phyloP scores from a whole-genome alignment of 768 basidiomycete genomes.

The Rhodosporidiobolus sp. region DNA sequence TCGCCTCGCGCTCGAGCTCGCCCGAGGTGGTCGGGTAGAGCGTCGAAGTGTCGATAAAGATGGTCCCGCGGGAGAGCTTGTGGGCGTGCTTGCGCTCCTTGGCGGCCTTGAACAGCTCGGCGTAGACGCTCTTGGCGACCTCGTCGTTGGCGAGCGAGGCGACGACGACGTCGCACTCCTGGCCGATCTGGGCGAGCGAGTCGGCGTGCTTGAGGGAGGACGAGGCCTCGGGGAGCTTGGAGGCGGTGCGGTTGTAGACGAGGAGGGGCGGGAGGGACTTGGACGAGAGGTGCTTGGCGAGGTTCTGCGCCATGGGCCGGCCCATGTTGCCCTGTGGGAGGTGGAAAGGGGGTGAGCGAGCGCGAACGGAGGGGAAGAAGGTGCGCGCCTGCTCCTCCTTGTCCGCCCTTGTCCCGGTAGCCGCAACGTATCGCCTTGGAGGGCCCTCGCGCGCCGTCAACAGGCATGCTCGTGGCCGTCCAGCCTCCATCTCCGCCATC shows the following conservation, averaged over 20 bases:
- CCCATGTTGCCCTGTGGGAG: slow-evolving; percentile 61
- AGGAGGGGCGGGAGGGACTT: slow-evolving; percentile 57
- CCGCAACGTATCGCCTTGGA: too few species aligned
- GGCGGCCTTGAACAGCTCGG: slow-evolving; percentile 56
- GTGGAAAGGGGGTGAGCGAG: not conserved
- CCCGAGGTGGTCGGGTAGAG: slow-evolving; percentile 53
- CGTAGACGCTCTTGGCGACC: slow-evolving; percentile 64
- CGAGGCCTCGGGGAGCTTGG: slow-evolving; percentile 60
- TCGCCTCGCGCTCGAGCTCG: slow-evolving; percentile 66
- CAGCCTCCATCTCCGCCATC: too few species aligned
- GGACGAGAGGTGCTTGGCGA: slow-evolving; percentile 58
- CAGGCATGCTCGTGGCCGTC: too few species aligned
- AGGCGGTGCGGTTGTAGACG: slow-evolving; percentile 70
- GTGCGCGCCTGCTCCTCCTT: too few species aligned
- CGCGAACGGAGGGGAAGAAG: not conserved
- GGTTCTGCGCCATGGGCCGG: slow-evolving; percentile 71
- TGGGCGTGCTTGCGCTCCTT: slow-evolving; percentile 34
- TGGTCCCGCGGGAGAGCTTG: slow-evolving; percentile 55
- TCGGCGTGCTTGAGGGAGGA: slow-evolving; percentile 60
- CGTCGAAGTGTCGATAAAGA: slow-evolving; percentile 83
- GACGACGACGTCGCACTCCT: slow-evolving; percentile 70
- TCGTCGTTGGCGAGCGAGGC: slow-evolving; percentile 71
- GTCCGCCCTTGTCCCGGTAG: too few species aligned
- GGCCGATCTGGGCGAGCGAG: slow-evolving; percentile 60
- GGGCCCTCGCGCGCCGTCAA: too few species aligned